These are phyloP conservation scores for Cardamine resedifolia DNA, from an alignment of 345 rosid genomes.

Conservation along the genomic window DNA sequence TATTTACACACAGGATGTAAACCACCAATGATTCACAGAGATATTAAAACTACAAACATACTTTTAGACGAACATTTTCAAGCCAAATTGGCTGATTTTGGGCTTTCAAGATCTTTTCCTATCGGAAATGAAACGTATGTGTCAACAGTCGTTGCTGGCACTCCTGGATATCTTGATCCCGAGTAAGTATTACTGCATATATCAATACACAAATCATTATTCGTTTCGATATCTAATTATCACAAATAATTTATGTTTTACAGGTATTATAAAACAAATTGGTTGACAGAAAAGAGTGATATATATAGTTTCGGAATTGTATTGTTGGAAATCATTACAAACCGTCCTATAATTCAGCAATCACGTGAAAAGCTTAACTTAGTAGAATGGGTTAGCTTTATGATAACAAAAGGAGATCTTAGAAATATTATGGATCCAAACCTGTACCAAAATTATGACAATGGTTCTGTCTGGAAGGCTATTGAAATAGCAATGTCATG, in stretches of 20 bases:
- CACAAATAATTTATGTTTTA: not conserved
- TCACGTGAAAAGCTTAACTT: slow-evolving; percentile 24
- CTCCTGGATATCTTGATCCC: slow-evolving; percentile 43
- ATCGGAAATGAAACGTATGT: slow-evolving; percentile 27
- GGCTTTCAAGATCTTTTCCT: slow-evolving; percentile 41
- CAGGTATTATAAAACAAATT: slow-evolving; percentile 38
- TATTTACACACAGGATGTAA: slow-evolving; percentile 48
- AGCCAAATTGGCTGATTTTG: slow-evolving; percentile 50
- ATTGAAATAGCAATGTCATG: slow-evolving; percentile 35
- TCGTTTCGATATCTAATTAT: not conserved
- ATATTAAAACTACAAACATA: slow-evolving; percentile 48
- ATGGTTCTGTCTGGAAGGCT: slow-evolving; percentile 32
- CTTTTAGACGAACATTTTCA: slow-evolving; percentile 40
- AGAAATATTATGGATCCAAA: slow-evolving; percentile 27
- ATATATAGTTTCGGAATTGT: slow-evolving; percentile 48
- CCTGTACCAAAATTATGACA: slow-evolving; percentile 18
- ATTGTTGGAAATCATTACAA: slow-evolving; percentile 46
- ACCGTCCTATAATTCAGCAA: slow-evolving; percentile 25
- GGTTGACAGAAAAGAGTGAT: slow-evolving; percentile 47
- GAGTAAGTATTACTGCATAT: too few species aligned
- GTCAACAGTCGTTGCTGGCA: slow-evolving; percentile 33
- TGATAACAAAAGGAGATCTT: slow-evolving; percentile 25
- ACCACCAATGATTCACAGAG: slow-evolving; percentile 47
- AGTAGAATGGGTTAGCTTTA: slow-evolving; percentile 25
- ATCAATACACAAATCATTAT: too few species aligned